Percentiles rank a stretch among this genome's conserved stretches.
Evolutionary conservation across 768 basidiomycete genomes (phyloP).

Genomic region (Suillus cothurnatus): DNA sequence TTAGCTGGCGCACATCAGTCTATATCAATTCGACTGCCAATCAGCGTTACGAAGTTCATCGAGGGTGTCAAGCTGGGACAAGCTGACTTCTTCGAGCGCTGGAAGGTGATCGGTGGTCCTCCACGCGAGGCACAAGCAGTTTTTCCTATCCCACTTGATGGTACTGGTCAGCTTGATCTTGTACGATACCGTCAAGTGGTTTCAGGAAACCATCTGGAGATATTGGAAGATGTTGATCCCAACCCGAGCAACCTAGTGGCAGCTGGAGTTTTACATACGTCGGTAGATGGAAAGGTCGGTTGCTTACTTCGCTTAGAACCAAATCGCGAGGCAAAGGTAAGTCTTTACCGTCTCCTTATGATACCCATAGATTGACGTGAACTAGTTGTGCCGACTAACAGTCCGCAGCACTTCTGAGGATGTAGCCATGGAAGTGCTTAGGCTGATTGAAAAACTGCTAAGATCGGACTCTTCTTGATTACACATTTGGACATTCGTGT

Average conservation of each 20-base stretch:
- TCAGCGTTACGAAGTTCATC: conserved; percentile 89
- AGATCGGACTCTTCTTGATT: conserved; percentile 25
- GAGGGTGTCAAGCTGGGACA: conserved; percentile 87
- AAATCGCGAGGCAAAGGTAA: conserved; percentile 92
- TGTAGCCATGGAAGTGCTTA: conserved; percentile 74
- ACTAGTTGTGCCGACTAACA: conserved; percentile 87
- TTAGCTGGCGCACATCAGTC: conserved; percentile 91
- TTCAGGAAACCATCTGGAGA: conserved; percentile 71
- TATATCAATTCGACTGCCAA: conserved; percentile 79
- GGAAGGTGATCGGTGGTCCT: conserved; percentile 96
- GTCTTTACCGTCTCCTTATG: conserved; percentile 19
- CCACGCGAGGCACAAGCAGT: conserved; percentile 90
- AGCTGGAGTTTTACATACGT: conserved; percentile 95
- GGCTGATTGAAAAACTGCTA: conserved; percentile 44
- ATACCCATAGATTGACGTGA: conserved; percentile 3
- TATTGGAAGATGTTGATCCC: conserved; percentile 86
- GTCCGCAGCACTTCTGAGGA: conserved; percentile 94
- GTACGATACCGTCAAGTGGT: conserved; percentile 75
- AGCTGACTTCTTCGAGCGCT: conserved; percentile 94
- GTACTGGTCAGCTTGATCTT: conserved; percentile 72
- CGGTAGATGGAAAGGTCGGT: conserved; percentile 91
- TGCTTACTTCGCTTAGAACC: conserved; percentile 93
- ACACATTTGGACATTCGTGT: not conserved
- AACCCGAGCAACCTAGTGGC: conserved; percentile 93
- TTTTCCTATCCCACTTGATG: conserved; percentile 76